Base-by-base conservation (phyloP, 169 alveolate species). In the Cryptosporidium bovis region DNA sequence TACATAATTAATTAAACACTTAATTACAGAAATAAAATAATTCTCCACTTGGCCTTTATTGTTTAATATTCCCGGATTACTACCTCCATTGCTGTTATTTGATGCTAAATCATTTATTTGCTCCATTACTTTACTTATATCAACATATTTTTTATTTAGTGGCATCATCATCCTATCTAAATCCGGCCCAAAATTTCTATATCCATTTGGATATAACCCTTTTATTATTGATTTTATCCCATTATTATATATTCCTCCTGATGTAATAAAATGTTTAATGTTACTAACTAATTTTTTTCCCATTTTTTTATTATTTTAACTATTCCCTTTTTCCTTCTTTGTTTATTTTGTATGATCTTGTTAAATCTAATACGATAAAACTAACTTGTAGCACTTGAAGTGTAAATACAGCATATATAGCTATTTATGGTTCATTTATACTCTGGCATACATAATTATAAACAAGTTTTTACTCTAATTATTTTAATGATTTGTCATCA, bases 161-260 rank as follows among this genome's bases (percentile, higher is more conserved):
- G 87, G 87, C 58, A 77, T 50, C 87, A 77, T 77, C 71, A 77
- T 50, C 50, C 60, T 58, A 18, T 77, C 87, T 62, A 77, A 33
- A 60, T 77, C 87, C 3, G 87, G 87, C 3, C 87, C 87, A 20
- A 77, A 77, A 31, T 77, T 77, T 31, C 87, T 56, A 50, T 77
- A 77, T 1, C 87, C 87, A 77, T 77, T 77, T 34, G 87, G 87
- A n/a, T 77, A 77, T 8, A 71, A 77, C 15, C 60, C 62, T 60
- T 62, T 77, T 16, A 77, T 51, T 1, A 77, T 12, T 2, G 66
- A 40, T 62, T 62, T 56, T 33, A 77, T 77, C 15, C 60, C 50
- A 16, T 36, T 62, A 60, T 34, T 44, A 20, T 34, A 27, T 77
- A 58, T 77, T 15, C 77, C 87, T 12, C 64, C 58, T 60, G 55